Evolutionary conservation across 371 early-diverging fungal species (phyloP), one percentile per base, ranked within the genome.

Genomic region (Apophysomyces variabilis): DNA sequence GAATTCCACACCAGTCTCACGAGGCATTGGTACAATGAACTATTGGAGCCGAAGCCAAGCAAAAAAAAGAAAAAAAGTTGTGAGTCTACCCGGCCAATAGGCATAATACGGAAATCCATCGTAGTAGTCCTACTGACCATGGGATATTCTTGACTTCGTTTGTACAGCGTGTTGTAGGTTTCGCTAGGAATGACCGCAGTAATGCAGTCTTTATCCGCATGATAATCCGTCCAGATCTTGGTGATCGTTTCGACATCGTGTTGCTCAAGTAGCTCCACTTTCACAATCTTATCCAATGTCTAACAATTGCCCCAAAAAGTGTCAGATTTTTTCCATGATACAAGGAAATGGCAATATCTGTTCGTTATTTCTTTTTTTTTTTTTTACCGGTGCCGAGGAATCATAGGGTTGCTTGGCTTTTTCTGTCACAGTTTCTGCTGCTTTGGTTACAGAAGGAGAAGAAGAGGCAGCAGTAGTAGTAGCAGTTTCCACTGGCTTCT

Each of bases 11-110:
- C 96, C 98, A 26, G 85, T 78, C 45, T 88, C 87, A 8, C 94
- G 85, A 26, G 95, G 94, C 68, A 96, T 75, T 35, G 97, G 96
- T 8, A 97, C 76, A 35, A 96, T 72, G 79, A 97, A 97, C 92
- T 93, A 78, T 0, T 21, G 38, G 4, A 38, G 14, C 3, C 3
- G 32, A 54, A 38, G 43, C 38, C 32, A 2, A 62, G 18, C 4
- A 41, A 35, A 50, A 38, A 62, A 21, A 9, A 50, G 14, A 57
- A 58, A 36, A 18, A 58, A 47, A 61, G 4, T 1, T 1, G 4
- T 26, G 1, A 7, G 9, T 41, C 13, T 59, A n/a, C 61, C 6
- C 58, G 26, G 1, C 26, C 26, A 26, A 26, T 26, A 26, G 26
- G 26, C 26, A 26, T 26, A 26, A 26, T 26, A 26, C 0, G 1